Evolutionary conservation across 1,284 basidiomycete species (phyloP).

Genomic region (Phellopilus nigrolimitatus): DNA sequence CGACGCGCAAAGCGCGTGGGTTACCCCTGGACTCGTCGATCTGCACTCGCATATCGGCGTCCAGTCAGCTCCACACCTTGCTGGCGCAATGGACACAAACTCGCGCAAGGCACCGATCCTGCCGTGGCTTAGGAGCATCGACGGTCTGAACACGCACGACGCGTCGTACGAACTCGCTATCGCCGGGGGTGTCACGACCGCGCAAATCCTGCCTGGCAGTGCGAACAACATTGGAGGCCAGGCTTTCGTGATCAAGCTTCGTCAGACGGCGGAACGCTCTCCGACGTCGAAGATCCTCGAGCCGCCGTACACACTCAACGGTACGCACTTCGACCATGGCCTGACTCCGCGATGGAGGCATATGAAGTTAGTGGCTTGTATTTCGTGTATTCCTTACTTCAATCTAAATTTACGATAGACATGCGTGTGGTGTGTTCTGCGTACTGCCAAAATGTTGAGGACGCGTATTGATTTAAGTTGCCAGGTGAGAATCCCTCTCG

Average conservation of each 20-base stretch:
- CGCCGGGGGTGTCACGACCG: constrained; percentile 48
- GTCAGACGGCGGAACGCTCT: constrained; percentile 38
- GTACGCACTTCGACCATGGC: constrained; percentile 26
- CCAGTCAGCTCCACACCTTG: constrained; percentile 32
- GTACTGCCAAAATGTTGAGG: neutral
- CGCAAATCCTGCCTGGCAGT: constrained; percentile 59
- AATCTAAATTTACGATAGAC: too few species aligned
- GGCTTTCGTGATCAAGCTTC: constrained; percentile 47
- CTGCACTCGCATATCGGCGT: constrained; percentile 49
- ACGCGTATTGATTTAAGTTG: too few species aligned
- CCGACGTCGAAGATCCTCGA: constrained; percentile 44
- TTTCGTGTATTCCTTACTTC: too few species aligned
- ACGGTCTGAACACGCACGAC: constrained; percentile 61
- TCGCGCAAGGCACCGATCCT: constrained; percentile 28
- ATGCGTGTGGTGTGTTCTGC: constrained; percentile 20
- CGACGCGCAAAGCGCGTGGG: constrained; percentile 46
- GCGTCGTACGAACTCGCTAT: constrained; percentile 51
- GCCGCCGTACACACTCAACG: constrained; percentile 38
- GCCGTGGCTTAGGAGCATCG: constrained; percentile 54
- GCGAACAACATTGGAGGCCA: constrained; percentile 50
- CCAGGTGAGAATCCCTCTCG: constrained; percentile 18
- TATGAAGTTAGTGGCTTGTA: constrained; percentile 44
- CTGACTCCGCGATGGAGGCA: constrained; percentile 42
- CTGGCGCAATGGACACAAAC: constrained; percentile 30
- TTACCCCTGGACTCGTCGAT: constrained; percentile 48